phyloP scores from a whole-genome alignment of 225 moss, liverwort and hornwort genomes.

The Rhytidiadelphus loreus region DNA sequence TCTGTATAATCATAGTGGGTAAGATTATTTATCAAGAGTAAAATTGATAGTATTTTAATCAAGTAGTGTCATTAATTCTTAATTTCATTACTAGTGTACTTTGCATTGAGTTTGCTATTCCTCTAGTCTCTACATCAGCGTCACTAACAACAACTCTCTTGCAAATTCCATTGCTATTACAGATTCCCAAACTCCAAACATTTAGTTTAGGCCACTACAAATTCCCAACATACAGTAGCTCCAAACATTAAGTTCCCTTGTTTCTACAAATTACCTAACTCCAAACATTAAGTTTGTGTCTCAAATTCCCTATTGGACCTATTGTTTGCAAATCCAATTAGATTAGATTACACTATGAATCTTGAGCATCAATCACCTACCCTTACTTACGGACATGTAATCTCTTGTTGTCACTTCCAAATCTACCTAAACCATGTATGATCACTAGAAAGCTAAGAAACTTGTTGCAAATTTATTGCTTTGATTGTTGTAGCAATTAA shows the following conservation, averaged over 20 bases:
- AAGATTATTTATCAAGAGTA: background rate
- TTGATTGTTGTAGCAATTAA: background rate
- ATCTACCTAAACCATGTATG: background rate
- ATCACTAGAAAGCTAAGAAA: no score
- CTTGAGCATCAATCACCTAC: background rate
- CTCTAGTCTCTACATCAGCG: accelerated
- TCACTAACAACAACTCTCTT: background rate
- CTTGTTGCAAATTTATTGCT: no score
- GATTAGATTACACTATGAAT: background rate
- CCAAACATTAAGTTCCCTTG: no score
- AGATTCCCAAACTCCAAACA: background rate
- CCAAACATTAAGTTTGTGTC: background rate
- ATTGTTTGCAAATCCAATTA: background rate
- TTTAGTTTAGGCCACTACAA: no score
- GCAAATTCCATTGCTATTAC: background rate
- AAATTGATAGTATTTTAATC: background rate
- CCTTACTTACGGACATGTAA: background rate
- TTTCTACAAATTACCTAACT: background rate
- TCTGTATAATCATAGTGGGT: background rate
- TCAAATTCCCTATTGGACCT: background rate
- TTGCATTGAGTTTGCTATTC: no score
- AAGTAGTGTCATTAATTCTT: no score
- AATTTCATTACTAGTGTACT: background rate
- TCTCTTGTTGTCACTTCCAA: background rate
- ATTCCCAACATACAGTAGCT: no score